Evolutionary conservation across 148 eudicot species (phyloP).

Genomic region (Silene latifolia): DNA sequence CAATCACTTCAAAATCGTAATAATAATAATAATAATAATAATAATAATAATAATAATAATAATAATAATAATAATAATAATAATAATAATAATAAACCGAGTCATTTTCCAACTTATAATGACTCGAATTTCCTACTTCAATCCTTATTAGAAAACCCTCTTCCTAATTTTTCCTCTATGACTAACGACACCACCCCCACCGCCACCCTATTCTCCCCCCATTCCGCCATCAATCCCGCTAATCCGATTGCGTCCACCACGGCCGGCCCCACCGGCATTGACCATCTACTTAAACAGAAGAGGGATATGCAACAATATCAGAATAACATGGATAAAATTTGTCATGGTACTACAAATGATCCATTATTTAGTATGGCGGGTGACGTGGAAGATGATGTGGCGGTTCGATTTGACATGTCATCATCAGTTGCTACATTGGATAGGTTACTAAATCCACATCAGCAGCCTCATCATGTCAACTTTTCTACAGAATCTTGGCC

Average conservation of each 20-base stretch:
- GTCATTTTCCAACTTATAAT: background rate
- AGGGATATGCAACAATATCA: too few species aligned
- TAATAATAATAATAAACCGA: background rate
- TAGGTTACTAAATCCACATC: constrained; percentile 27
- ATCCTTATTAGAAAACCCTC: constrained; percentile 22
- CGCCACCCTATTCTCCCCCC: background rate
- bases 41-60: background rate
- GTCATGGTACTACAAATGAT: background rate
- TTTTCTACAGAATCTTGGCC: constrained; percentile 33
- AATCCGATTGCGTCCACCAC: background rate
- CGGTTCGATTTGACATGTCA: constrained; percentile 27
- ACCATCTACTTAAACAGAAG: background rate
- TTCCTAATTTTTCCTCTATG: constrained; percentile 16
- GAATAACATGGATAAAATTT: constrained; percentile 13
- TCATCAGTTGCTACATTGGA: constrained; percentile 25
- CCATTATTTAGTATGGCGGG: too few species aligned
- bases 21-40: background rate
- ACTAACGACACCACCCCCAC: background rate
- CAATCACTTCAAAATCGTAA: background rate
- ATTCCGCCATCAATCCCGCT: background rate
- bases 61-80: background rate
- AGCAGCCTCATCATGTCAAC: constrained; percentile 10
- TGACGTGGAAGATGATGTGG: background rate
- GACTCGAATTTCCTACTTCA: constrained; percentile 16
- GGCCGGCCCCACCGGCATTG: background rate